Conservation (phyloP, 106 monocot genomes). For the Posidonia australis region DNA sequence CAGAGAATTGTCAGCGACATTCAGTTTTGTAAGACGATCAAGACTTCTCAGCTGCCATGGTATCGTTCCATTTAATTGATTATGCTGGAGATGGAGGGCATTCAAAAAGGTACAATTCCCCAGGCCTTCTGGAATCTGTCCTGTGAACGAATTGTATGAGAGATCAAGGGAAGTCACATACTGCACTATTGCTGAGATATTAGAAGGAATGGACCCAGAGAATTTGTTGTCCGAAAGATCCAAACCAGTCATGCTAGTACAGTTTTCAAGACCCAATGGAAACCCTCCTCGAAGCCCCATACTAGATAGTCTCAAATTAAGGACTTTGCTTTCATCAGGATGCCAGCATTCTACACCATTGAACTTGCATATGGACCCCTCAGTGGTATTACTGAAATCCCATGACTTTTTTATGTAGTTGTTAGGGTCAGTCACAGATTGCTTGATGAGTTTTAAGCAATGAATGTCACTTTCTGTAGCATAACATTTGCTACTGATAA, state of each 20-base stretch:
- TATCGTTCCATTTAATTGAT: slow-evolving; percentile 46
- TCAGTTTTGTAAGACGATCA: slow-evolving; percentile 37
- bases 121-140: slow-evolving; percentile 48
- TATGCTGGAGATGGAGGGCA: slow-evolving; percentile 50
- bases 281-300: slow-evolving; percentile 66
- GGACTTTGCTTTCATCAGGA: slow-evolving; percentile 63
- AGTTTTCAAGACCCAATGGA: slow-evolving; percentile 58
- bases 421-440: slow-evolving; percentile 54
- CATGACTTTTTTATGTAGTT: slow-evolving; percentile 31
- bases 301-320: slow-evolving; percentile 51
- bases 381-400: slow-evolving; percentile 45
- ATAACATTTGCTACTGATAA: slow-evolving; percentile 25
- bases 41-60: slow-evolving; percentile 41
- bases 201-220: slow-evolving; percentile 43
- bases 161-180: slow-evolving; percentile 71
- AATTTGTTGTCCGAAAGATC: slow-evolving; percentile 70
- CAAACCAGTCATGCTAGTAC: slow-evolving; percentile 58
- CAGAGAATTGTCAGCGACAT: slow-evolving; percentile 60
- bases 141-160: slow-evolving; percentile 59
- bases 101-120: slow-evolving; percentile 56
- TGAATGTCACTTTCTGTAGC: slow-evolving; percentile 41
- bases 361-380: slow-evolving; percentile 65
- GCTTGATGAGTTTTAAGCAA: slow-evolving; percentile 45
- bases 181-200: slow-evolving; percentile 48
- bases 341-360: slow-evolving; percentile 93